A percentile compares a stretch with the other conserved stretches of the same genome.
Evolutionary conservation across 768 basidiomycete genomes (phyloP).

Genomic region (Suillus sp.): DNA sequence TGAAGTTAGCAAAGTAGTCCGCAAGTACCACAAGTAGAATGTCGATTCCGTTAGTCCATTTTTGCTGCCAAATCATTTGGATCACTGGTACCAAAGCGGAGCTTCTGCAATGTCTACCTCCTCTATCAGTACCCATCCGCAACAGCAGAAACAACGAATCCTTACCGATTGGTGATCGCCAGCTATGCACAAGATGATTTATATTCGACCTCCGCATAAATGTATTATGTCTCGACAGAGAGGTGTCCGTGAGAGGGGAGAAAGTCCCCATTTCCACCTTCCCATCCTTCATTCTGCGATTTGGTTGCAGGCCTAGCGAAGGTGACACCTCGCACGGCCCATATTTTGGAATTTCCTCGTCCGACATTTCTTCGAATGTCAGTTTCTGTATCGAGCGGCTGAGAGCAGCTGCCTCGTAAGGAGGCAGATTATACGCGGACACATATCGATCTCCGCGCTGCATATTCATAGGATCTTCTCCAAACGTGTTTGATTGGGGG

Average conservation of each 20-base stretch:
- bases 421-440: constrained; percentile 27
- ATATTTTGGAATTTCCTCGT: background rate
- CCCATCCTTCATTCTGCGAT: constrained; percentile 27
- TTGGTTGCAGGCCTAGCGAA: constrained; percentile 26
- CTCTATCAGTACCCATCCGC: background rate
- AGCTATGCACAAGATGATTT: constrained; percentile 61
- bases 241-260: constrained; percentile 41
- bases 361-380: constrained; percentile 36
- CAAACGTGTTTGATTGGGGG: background rate
- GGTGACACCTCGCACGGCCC: background rate
- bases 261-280: constrained; percentile 24
- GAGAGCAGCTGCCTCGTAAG: constrained; percentile 36
- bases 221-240: constrained; percentile 46
- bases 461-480: background rate
- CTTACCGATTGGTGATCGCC: constrained; percentile 71
- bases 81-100: constrained; percentile 2
- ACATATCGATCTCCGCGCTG: constrained; percentile 12
- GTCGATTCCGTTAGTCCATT: background rate
- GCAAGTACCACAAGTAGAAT: background rate
- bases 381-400: constrained; percentile 24
- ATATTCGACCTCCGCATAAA: constrained; percentile 28
- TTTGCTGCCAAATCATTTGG: background rate
- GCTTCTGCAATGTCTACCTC: constrained; percentile 3
- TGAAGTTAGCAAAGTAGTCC: too few relatives aligned
- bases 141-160: background rate